Evolutionary conservation across 495 filamentous ascomycete genomes (phyloP).

Genomic region (Penicillium riverlandense): DNA sequence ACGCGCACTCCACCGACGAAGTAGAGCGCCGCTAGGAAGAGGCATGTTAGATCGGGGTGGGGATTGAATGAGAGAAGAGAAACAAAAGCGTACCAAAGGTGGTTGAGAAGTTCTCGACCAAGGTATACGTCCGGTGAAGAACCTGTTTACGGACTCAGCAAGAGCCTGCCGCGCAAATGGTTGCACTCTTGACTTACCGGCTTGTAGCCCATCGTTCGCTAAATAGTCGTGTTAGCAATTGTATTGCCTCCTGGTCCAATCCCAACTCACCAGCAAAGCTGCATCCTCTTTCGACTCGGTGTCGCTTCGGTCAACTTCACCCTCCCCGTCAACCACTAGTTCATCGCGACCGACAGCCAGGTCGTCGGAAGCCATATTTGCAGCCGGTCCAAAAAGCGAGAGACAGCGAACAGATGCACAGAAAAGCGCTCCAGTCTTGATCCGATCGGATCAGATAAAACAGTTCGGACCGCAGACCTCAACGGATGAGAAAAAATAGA

Average conservation of each 20-base stretch:
- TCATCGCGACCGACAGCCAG: conserved; percentile 20
- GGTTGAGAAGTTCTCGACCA: conserved; percentile 49
- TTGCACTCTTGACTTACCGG: conserved; percentile 25
- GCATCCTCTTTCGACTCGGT: conserved; percentile 34
- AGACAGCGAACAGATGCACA: neutral
- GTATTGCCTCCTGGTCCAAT: neutral
- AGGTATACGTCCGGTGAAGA: conserved; percentile 38
- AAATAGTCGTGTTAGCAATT: neutral
- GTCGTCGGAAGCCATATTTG: conserved; percentile 12
- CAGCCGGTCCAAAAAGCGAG: neutral
- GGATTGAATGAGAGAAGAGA: neutral
- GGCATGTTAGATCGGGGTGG: neutral
- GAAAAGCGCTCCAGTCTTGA: neutral
- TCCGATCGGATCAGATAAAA: too few relatives aligned
- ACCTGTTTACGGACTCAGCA: conserved; percentile 18
- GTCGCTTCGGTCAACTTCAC: conserved; percentile 23
- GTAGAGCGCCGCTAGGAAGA: conserved; percentile 42
- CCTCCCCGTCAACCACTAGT: conserved; percentile 6
- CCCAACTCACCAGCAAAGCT: conserved; percentile 30
- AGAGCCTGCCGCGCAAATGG: conserved; percentile 3
- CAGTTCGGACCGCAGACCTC: too few relatives aligned
- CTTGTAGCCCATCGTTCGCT: conserved; percentile 44
- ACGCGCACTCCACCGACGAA: conserved; percentile 50
- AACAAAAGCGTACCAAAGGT: conserved; percentile 39
- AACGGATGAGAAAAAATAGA: too few relatives aligned